Base-by-base conservation (phyloP, 257 asterid species). In the Nicotiana obtusifolia region DNA sequence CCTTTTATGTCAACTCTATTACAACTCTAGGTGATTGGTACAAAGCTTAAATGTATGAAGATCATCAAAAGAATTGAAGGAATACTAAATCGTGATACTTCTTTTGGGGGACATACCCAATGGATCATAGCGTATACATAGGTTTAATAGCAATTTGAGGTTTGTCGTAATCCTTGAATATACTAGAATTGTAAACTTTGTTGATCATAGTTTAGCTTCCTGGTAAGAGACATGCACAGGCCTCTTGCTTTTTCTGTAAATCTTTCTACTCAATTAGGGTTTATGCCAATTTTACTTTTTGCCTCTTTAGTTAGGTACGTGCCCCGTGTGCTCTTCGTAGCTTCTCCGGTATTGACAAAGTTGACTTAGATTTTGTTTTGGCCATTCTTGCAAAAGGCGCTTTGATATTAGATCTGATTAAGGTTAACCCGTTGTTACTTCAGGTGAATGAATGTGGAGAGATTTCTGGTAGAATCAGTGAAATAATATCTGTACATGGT, bases 381-480 rank as follows among this genome's bases (percentile, higher is more conserved):
- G 52, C 57, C 77, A 24, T 82, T 85, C 57, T 57, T 82, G 44
- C 30, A 5, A 47, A 67, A 33, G 81, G 49, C 64, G 37, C 54
- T 61, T 49, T 52, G 69, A 54, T 57, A 31, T 73, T 76, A 33
- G 41, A 65, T 65, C 62, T 80, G 64, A 61, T 13, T 31, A 49
- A 82, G 17, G 26, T 77, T 76, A 82, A 76, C 3, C 77, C 3
- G 54, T 31, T 82, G 33, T 66, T 69, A 83, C 60, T 76, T 80
- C 86, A 95, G 98, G 99, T 93, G 73, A 82, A 78, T 85, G 97
- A 95, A 88, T 95, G 98, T 83, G 84, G 84, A 81, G 77, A 85
- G 80, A 84, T 90, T 82, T 94, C 98, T 30, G 60, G 84, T 84
- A 88, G 97, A 89, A 94, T 95, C 83, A 89, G 93, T 80, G 99